These are phyloP conservation scores for Aspergillus pseudoglaucus DNA, from an alignment of 2,329 filamentous ascomycete species.

Conservation along the genomic window DNA sequence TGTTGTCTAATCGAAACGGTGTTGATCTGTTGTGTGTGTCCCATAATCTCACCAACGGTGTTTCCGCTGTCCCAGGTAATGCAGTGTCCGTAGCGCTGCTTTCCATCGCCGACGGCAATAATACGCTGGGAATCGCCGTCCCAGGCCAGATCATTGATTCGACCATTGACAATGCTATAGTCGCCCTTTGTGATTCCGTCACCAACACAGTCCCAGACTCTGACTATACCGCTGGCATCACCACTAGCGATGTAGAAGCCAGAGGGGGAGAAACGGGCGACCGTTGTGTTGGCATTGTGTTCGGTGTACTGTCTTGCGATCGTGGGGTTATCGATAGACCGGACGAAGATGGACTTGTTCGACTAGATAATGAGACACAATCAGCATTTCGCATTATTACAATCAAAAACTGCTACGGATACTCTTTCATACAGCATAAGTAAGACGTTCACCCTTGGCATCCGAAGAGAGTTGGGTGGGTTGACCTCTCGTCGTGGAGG, in stretches of 20 bases:
- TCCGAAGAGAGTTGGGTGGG: slow-evolving; percentile 85
- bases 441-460: slow-evolving; percentile 81
- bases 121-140: slow-evolving; percentile 94
- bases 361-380: slow-evolving; percentile 50
- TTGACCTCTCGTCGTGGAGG: slow-evolving; percentile 75
- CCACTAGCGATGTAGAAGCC: slow-evolving; percentile 94
- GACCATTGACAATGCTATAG: slow-evolving; percentile 87
- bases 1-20: slow-evolving; percentile 83
- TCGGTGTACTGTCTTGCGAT: slow-evolving; percentile 83
- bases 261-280: slow-evolving; percentile 88
- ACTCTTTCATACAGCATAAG: slow-evolving; percentile 67
- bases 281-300: slow-evolving; percentile 81
- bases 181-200: slow-evolving; percentile 88
- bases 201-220: slow-evolving; percentile 84
- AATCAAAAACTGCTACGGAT: not conserved
- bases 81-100: slow-evolving; percentile 87
- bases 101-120: slow-evolving; percentile 91
- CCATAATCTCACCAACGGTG: slow-evolving; percentile 86
- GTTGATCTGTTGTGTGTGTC: slow-evolving; percentile 87
- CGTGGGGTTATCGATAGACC: slow-evolving; percentile 84
- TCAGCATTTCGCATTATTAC: not conserved
- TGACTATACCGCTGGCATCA: slow-evolving; percentile 74
- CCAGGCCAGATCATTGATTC: slow-evolving; percentile 95
- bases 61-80: slow-evolving; percentile 95
- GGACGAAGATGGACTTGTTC: slow-evolving; percentile 93